A percentile compares a stretch with the other conserved stretches of the same genome.
These are phyloP conservation scores for Strigomonas oncopelti DNA, from an alignment of 208 protist genomes.

Conservation along the genomic window DNA sequence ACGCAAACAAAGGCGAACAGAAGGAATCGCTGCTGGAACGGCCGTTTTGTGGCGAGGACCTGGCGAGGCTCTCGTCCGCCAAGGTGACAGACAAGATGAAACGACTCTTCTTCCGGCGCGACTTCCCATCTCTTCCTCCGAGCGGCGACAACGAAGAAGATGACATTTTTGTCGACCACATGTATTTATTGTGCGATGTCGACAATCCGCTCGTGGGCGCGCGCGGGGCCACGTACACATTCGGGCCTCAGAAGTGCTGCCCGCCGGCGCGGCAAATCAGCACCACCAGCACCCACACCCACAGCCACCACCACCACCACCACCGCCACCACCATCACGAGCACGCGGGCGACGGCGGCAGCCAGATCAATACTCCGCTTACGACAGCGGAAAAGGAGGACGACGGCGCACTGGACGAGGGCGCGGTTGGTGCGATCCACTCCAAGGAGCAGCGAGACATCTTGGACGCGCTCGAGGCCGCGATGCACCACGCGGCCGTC, in stretches of 20 bases:
- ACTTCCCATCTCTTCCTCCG: constrained; percentile 8
- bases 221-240: constrained; percentile 61
- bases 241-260: constrained; percentile 79
- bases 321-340: neutral
- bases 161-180: constrained; percentile 11
- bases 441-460: constrained; percentile 25
- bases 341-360: neutral
- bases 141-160: neutral
- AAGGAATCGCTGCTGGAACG: constrained; percentile 19
- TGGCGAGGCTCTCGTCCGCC: constrained; percentile 37
- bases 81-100: constrained; percentile 22
- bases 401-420: no score
- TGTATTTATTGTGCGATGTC: constrained; percentile 77
- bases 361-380: no score
- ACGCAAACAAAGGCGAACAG: neutral
- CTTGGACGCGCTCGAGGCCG: constrained; percentile 43
- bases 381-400: no score
- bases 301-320: neutral
- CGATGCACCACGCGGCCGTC: constrained; percentile 53
- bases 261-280: constrained; percentile 12
- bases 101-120: constrained; percentile 13
- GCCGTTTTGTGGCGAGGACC: constrained; percentile 56
- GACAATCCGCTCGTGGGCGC: constrained; percentile 64
- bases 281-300: neutral
- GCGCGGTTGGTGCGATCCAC: constrained; percentile 39